These are phyloP conservation scores for Coprinopsis strossmayeri DNA, from an alignment of 768 basidiomycete genomes.

Conservation along the genomic window DNA sequence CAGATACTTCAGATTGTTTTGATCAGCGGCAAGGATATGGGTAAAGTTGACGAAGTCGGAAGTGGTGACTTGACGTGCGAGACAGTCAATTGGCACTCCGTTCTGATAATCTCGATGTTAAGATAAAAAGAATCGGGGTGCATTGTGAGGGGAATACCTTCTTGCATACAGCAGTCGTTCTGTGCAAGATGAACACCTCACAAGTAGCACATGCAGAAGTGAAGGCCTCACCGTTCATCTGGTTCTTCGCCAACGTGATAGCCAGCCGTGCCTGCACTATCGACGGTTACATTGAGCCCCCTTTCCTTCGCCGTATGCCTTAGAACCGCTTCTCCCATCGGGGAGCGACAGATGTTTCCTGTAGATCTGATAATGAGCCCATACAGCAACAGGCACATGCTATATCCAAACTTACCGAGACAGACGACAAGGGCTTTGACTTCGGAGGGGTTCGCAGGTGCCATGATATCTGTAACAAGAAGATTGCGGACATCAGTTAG, in stretches of 20 bases:
- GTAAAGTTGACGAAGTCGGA: conserved; percentile 73
- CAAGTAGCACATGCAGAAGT: conserved; percentile 2
- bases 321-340: conserved; percentile 89
- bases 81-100: conserved; percentile 61
- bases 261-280: conserved; percentile 79
- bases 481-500: too few relatives aligned
- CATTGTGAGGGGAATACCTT: conserved; percentile 40
- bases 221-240: conserved; percentile 57
- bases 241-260: conserved; percentile 84
- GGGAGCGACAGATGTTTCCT: conserved; percentile 87
- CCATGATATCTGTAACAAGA: too few relatives aligned
- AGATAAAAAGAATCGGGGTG: not conserved
- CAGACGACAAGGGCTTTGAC: conserved; percentile 71
- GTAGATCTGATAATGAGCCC: conserved; percentile 1
- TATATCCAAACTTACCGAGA: conserved; percentile 40
- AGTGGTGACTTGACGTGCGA: conserved; percentile 56
- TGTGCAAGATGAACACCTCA: conserved; percentile 18
- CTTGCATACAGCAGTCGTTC: conserved; percentile 64
- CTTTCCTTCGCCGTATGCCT: conserved; percentile 60
- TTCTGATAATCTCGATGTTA: conserved; percentile 40
- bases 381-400: not conserved
- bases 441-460: conserved; percentile 20
- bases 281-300: conserved; percentile 61
- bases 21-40: conserved; percentile 83
- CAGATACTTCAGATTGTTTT: conserved; percentile 62